Base-by-base conservation (phyloP, 2,329 filamentous ascomycete genomes). In the Penicillium polonicum region DNA sequence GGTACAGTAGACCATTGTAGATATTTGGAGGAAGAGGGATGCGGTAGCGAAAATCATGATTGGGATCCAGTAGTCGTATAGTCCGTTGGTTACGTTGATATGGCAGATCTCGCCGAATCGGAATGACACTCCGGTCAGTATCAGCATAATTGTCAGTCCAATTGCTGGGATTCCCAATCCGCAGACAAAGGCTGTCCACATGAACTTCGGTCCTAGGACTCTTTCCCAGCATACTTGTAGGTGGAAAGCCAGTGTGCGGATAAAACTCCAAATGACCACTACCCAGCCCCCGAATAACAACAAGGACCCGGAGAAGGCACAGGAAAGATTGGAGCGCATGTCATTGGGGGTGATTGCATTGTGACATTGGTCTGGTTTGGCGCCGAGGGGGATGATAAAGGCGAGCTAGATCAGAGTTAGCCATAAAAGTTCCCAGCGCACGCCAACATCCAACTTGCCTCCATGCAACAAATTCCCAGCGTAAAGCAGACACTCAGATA, bases 171-270 rank as follows among this genome's bases (percentile, higher is more conserved):
- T 82, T 19, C 89, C 89, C 90, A 93, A 97, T 60, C 94, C 94
- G 9, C 87, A 78, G 17, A 83, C 82, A 69, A 96, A 87, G 3
- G 93, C 87, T 63, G 85, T 84, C 80, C 91, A 91, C 86, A 97
- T 97, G 76, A 97, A 97, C 68, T 84, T 89, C 44, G 87, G 85
- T 39, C 94, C 94, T 4, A 96, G 90, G 8, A 93, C 86, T 35
- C 95, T 83, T 74, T 97, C 92, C 94, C 94, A 99, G 80, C 92
- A 97, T 63, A 99, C 97, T 75, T 97, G 94, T 27, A 99, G 85
- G 75, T 99, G 94, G 67, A 99, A 88, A 5, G 92, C 96, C 35
- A 97, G 78, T 0, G 93, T 90, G 62, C 94, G 87, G 59, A 97
- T 83, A 72, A 97, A 96, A 62, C 83, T 84, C 93, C 94, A 99